phyloP scores from a whole-genome alignment of 805 yeast species.

The Alloascoidea africana region DNA sequence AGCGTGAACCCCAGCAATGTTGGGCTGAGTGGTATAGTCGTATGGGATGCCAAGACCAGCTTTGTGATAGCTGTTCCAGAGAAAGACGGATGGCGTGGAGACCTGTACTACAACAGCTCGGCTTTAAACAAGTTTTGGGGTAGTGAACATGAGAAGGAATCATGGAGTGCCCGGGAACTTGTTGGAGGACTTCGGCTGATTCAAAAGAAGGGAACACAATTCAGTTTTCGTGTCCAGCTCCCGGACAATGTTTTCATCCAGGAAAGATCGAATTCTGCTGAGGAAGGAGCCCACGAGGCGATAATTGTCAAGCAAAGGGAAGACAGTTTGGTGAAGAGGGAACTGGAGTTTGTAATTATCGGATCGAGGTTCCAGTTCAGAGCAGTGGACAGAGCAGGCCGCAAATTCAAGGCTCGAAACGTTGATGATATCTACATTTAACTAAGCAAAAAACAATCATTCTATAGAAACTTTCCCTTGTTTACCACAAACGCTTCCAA shows the following conservation, averaged over 20 bases:
- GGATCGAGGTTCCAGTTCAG: slow-evolving; percentile 72
- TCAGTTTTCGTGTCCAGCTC: slow-evolving; percentile 32
- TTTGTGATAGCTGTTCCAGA: slow-evolving; percentile 46
- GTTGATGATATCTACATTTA: slow-evolving; percentile 35
- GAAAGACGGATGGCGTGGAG: slow-evolving; percentile 21
- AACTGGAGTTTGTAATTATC: slow-evolving; percentile 44
- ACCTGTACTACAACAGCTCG: slow-evolving; percentile 5
- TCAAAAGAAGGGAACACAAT: slow-evolving; percentile 53
- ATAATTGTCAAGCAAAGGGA: slow-evolving; percentile 9
- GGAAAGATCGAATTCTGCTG: slow-evolving; percentile 2
- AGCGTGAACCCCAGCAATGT: slow-evolving; percentile 40
- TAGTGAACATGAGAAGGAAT: slow-evolving; percentile 9
- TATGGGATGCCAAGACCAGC: slow-evolving; percentile 71
- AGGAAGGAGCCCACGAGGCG: slow-evolving; percentile 3
- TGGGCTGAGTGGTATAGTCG: slow-evolving; percentile 59
- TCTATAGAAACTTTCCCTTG: slow-evolving; percentile 32
- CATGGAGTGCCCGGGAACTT: slow-evolving; percentile 11
- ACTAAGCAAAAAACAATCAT: not conserved
- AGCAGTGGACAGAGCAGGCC: slow-evolving; percentile 66
- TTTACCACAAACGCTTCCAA: slow-evolving; percentile 81
- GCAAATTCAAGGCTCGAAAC: slow-evolving; percentile 71
- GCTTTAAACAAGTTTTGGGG: slow-evolving; percentile 5
- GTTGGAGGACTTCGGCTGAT: slow-evolving; percentile 56
- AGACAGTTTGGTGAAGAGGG: slow-evolving; percentile 13
- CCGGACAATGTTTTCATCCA: slow-evolving; percentile 2